These are phyloP conservation scores for Eucalyptus curtisii DNA, from an alignment of 345 rosid species.

Conservation along the genomic window DNA sequence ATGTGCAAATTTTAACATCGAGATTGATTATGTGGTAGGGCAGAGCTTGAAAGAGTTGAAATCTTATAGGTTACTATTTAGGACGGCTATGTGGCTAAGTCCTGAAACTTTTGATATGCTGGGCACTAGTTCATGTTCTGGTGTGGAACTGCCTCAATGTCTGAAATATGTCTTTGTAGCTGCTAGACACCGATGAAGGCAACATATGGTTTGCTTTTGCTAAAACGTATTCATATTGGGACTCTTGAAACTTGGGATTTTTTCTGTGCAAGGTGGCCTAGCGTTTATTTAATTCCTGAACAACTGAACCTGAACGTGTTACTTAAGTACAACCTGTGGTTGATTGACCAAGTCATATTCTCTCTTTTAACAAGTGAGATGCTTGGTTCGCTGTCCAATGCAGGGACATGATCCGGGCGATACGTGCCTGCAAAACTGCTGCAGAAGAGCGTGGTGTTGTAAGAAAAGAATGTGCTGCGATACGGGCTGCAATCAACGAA, in stretches of 20 bases:
- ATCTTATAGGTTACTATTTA: background rate
- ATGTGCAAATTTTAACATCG: background rate
- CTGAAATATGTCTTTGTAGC: background rate
- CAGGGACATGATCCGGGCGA: conserved; percentile 99
- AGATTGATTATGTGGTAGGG: background rate
- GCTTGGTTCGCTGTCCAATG: background rate
- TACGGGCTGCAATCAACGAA: conserved; percentile 82
- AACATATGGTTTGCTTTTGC: background rate
- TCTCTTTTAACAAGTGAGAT: background rate
- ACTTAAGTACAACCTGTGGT: background rate
- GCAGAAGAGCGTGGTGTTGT: conserved; percentile 98
- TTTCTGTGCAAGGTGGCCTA: background rate
- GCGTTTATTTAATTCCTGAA: background rate
- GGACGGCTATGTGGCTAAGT: background rate
- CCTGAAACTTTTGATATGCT: background rate
- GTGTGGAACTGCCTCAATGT: background rate
- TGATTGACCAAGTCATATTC: background rate
- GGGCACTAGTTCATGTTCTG: background rate
- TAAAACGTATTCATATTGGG: background rate
- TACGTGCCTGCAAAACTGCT: conserved; percentile 98
- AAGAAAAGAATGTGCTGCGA: conserved; percentile 97
- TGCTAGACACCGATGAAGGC: background rate
- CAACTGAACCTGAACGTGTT: background rate
- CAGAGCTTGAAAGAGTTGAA: background rate
- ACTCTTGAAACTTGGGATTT: background rate